phyloP scores from a whole-genome alignment of 768 basidiomycete genomes.

The Obba rivulosa region DNA sequence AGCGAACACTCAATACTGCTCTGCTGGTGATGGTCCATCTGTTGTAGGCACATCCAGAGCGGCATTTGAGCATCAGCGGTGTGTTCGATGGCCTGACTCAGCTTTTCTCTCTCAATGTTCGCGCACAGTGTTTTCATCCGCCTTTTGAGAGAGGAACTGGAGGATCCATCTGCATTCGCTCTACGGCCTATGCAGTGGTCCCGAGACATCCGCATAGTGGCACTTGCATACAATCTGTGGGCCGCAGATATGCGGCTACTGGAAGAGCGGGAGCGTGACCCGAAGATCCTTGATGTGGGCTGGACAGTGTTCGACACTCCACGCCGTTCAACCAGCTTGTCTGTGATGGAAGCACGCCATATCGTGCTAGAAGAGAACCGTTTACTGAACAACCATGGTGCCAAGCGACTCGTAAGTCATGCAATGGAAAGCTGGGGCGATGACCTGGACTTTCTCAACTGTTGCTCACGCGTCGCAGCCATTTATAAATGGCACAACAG shows the following conservation, averaged over 20 bases:
- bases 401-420: slow-evolving; percentile 9
- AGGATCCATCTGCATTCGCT: slow-evolving; percentile 22
- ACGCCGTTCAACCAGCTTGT: slow-evolving; percentile 5
- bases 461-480: neutral
- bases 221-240: slow-evolving; percentile 34
- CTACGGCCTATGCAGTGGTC: slow-evolving; percentile 29
- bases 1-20: slow-evolving; percentile 18
- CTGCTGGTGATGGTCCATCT: slow-evolving; percentile 1
- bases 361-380: slow-evolving; percentile 11
- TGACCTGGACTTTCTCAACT: neutral
- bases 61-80: slow-evolving; percentile 23
- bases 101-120: neutral
- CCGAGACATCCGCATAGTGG: slow-evolving; percentile 25
- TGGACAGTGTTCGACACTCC: slow-evolving; percentile 35
- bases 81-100: neutral
- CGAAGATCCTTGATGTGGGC: slow-evolving; percentile 33
- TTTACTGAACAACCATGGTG: slow-evolving; percentile 12
- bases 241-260: slow-evolving; percentile 27
- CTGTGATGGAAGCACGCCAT: slow-evolving; percentile 6
- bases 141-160: slow-evolving; percentile 14
- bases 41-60: slow-evolving; percentile 9
- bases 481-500: slow-evolving; percentile 6
- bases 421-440: neutral
- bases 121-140: slow-evolving; percentile 12
- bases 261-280: slow-evolving; percentile 25